phyloP scores from a whole-genome alignment of 805 yeast genomes.

The Nakazawaea wickerhamii region DNA sequence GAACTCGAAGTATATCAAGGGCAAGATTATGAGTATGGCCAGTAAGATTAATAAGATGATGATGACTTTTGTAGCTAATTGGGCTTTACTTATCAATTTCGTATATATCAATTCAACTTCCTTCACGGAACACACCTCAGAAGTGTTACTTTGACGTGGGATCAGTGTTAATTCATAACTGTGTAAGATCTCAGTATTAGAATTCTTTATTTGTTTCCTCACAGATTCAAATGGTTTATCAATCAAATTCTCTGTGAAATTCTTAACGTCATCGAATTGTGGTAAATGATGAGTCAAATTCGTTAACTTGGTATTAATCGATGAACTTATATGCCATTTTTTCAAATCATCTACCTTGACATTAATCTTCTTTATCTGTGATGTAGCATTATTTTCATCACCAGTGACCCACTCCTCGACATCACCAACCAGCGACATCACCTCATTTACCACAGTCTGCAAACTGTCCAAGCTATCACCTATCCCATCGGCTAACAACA shows the following conservation, averaged over 20 bases:
- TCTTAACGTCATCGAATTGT: slow-evolving; percentile 57
- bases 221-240: slow-evolving; percentile 54
- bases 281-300: slow-evolving; percentile 51
- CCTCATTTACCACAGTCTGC: slow-evolving; percentile 49
- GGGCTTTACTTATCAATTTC: slow-evolving; percentile 6
- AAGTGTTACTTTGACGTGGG: background rate
- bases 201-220: slow-evolving; percentile 30
- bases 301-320: slow-evolving; percentile 55
- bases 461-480: slow-evolving; percentile 63
- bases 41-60: slow-evolving; percentile 27
- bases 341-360: slow-evolving; percentile 51
- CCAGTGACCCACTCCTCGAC: slow-evolving; percentile 54
- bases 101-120: background rate
- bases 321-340: slow-evolving; percentile 58
- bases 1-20: slow-evolving; percentile 39
- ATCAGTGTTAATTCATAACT: background rate
- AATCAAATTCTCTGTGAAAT: slow-evolving; percentile 49
- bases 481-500: slow-evolving; percentile 49
- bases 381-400: slow-evolving; percentile 29
- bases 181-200: slow-evolving; percentile 19
- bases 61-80: background rate
- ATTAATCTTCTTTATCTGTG: slow-evolving; percentile 42
- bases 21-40: slow-evolving; percentile 37
- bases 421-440: slow-evolving; percentile 44
- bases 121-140: background rate